Evolutionary conservation across 441 rosid genomes (phyloP), one percentile per base, ranked within the genome.

Genomic region (Viola pubescens): DNA sequence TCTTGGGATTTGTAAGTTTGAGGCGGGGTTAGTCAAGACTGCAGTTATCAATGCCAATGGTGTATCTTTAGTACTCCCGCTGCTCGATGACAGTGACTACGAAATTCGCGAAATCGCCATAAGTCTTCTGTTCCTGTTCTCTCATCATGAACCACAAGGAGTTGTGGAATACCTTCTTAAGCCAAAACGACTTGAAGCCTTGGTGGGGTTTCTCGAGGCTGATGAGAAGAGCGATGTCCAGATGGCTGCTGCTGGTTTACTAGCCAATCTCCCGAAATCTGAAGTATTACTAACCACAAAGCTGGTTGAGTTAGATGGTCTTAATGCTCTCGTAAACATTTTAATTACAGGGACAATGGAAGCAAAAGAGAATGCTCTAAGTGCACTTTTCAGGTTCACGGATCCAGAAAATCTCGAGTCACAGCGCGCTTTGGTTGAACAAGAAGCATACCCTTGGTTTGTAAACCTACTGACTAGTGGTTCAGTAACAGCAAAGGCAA

Each of bases 251-350:
- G 85, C 87, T 48, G 87, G 85, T 62, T 71, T 84, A 74, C 65
- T 84, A 38, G 87, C 87, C 41, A 84, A 82, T 63, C 83, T 84
- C n/a, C 90, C 87, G 0, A 84, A 84, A 64, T 80, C 81, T 26
- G 87, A 80, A 66, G 69, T 57, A 6, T 39, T 65, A 0, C 60
- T 84, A 10, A 82, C 90, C 3, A 55, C 0, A 59, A 84, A 76
- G 79, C 69, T 84, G 43, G 76, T 78, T 38, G 81, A 82, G 43
- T 56, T 77, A 63, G 72, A 82, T 52, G 85, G 85, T 26, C 61
- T 70, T 7, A 41, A 60, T 34, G 82, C 82, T 38, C 63, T 84
- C 16, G 49, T 82, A 61, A 77, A 74, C 43, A 63, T 82, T 50
- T 54, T 80, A 62, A 75, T 45, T 61, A 71, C 69, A 3, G 85